Conservation (phyloP, 768 basidiomycete species). For the Podaxis pistillaris region DNA sequence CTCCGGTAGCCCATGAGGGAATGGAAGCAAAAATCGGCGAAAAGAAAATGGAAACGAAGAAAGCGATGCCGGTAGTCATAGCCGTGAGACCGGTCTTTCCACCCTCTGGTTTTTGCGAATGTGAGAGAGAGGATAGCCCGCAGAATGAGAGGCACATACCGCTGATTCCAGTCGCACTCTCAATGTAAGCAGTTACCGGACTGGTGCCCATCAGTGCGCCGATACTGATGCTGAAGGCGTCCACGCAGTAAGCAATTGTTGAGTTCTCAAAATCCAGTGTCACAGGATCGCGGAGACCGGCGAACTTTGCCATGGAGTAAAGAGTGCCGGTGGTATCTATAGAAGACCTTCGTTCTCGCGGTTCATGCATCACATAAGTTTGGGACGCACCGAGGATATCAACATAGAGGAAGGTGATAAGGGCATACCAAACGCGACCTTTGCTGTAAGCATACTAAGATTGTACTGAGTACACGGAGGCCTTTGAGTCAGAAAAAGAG, state of each 20-base stretch:
- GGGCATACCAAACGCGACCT: constrained; percentile 82
- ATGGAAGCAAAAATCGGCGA: constrained; percentile 87
- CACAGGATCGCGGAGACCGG: constrained; percentile 80
- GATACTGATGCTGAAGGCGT: constrained; percentile 79
- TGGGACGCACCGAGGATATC: constrained; percentile 66
- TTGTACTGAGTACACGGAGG: constrained; percentile 9
- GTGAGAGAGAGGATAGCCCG: background rate
- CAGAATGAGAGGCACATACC: constrained; percentile 36
- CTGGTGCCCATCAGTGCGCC: constrained; percentile 79
- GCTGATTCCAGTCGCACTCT: constrained; percentile 78
- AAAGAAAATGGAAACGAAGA: constrained; percentile 86
- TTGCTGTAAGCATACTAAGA: constrained; percentile 38
- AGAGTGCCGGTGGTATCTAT: constrained; percentile 60
- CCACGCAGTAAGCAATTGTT: constrained; percentile 79
- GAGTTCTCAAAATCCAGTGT: constrained; percentile 87
- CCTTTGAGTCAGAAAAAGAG: constrained; percentile 10
- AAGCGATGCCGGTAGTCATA: constrained; percentile 66
- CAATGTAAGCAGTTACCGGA: constrained; percentile 81
- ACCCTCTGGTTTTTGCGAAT: constrained; percentile 52
- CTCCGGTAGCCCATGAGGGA: constrained; percentile 84
- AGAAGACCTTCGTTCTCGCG: background rate
- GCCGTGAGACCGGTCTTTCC: constrained; percentile 87
- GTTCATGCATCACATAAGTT: constrained; percentile 22
- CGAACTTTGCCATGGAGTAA: constrained; percentile 90
- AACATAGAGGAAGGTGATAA: constrained; percentile 88